phyloP scores from a whole-genome alignment of 169 alveolate species.

The Cryptosporidium baileyi region DNA sequence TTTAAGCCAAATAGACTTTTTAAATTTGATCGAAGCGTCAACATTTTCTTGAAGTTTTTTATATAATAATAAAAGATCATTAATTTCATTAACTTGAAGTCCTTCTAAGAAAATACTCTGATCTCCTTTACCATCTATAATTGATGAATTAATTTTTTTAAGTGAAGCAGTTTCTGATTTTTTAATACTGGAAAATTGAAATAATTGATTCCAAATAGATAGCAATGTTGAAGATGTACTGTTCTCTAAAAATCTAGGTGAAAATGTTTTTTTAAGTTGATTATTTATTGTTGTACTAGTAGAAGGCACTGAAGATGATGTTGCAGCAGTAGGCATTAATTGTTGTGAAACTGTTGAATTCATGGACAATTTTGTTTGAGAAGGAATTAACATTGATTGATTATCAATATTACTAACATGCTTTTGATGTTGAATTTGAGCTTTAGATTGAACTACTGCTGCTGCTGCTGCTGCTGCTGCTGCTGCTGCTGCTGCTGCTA shows the following conservation, averaged over 20 bases:
- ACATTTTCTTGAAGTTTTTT: slow-evolving; percentile 50
- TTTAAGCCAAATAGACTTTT: slow-evolving; percentile 40
- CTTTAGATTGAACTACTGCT: slow-evolving; percentile 33
- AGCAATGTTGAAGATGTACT: slow-evolving; percentile 30
- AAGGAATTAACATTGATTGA: background rate
- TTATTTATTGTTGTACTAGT: background rate
- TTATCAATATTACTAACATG: background rate
- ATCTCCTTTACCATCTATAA: slow-evolving; percentile 52
- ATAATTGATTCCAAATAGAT: slow-evolving; percentile 57
- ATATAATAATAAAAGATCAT: slow-evolving; percentile 11
- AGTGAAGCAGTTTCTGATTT: background rate
- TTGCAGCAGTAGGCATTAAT: background rate
- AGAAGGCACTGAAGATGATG: background rate
- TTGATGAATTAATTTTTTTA: background rate
- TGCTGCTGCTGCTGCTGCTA: slow-evolving; percentile 59
- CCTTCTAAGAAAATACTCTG: slow-evolving; percentile 58
- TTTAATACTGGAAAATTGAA: background rate
- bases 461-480: slow-evolving; percentile 67
- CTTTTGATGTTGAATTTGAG: slow-evolving; percentile 49
- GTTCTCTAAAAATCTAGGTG: slow-evolving; percentile 65
- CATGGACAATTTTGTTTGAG: background rate
- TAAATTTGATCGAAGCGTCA: slow-evolving; percentile 39
- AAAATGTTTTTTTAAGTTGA: slow-evolving; percentile 36
- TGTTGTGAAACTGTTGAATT: background rate
- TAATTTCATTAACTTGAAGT: slow-evolving; percentile 32